A percentile compares a stretch with the other conserved stretches of the same genome.
Conservation (phyloP, 805 yeast species). For the Candida silvatica region DNA sequence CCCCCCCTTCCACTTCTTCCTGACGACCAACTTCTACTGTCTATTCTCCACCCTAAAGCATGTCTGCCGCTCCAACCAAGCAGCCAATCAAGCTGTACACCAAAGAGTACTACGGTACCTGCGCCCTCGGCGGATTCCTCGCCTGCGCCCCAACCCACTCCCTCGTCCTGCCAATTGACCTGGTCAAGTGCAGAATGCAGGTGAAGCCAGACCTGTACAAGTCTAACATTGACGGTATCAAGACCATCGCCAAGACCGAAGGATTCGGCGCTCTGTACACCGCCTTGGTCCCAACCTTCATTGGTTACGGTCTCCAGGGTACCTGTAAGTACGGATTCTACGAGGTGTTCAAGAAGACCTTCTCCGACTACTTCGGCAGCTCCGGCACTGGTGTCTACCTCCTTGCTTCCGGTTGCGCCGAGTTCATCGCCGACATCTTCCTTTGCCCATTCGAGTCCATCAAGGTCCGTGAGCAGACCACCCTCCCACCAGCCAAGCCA, state of each 20-base stretch:
- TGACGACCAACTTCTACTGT: too few relatives aligned
- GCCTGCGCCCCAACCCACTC: conserved; percentile 99
- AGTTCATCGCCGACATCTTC: conserved; percentile 81
- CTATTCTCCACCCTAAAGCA: too few relatives aligned
- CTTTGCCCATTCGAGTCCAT: conserved; percentile 94
- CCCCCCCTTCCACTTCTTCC: too few relatives aligned
- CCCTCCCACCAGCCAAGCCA: conserved; percentile 75
- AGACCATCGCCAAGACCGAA: conserved; percentile 58
- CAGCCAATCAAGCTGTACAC: conserved; percentile 53
- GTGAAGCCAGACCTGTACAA: conserved; percentile 67
- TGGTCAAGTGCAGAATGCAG: conserved; percentile 90
- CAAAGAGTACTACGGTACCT: conserved; percentile 58
- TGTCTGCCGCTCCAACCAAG: too few relatives aligned
- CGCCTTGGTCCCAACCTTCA: conserved; percentile 86
- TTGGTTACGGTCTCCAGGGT: conserved; percentile 94
- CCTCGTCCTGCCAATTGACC: conserved; percentile 84
- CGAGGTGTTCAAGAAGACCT: conserved; percentile 80
- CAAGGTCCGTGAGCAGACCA: conserved; percentile 90
- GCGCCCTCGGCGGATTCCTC: conserved; percentile 68
- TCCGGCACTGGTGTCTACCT: conserved; percentile 67
- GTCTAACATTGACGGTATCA: conserved; percentile 79
- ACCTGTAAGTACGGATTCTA: conserved; percentile 96
- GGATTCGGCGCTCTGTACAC: conserved; percentile 74
- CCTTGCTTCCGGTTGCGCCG: conserved; percentile 89
- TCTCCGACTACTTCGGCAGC: conserved; percentile 59